These are phyloP conservation scores for Saccharomyces hybrid DNA, from an alignment of 1,139 yeast genomes.

Conservation along the genomic window DNA sequence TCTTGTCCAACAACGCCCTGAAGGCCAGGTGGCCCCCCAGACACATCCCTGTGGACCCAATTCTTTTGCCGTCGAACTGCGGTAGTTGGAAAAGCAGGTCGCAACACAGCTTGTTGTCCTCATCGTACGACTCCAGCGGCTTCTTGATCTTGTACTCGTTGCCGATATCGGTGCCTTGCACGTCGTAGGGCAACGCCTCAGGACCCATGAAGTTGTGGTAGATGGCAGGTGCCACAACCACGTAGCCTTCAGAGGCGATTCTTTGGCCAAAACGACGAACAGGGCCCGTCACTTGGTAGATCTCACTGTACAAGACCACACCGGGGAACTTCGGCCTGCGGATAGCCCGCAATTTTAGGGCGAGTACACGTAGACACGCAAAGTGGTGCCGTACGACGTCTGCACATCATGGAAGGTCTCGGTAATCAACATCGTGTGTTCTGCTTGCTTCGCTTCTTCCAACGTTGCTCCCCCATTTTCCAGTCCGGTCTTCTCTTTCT, in stretches of 20 bases:
- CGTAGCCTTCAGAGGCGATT: constrained; percentile 73
- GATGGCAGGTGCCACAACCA: constrained; percentile 70
- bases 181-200: constrained; percentile 63
- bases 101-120: constrained; percentile 57
- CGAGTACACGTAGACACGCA: constrained; percentile 59
- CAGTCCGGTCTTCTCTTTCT: not conserved
- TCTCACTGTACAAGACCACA: constrained; percentile 70
- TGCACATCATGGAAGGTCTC: constrained; percentile 58
- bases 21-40: constrained; percentile 79
- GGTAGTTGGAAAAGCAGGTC: constrained; percentile 51
- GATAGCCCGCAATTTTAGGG: constrained; percentile 67
- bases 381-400: constrained; percentile 59
- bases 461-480: not conserved
- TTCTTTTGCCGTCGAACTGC: constrained; percentile 57
- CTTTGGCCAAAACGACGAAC: constrained; percentile 70
- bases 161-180: constrained; percentile 68
- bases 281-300: constrained; percentile 70
- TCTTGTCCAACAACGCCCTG: constrained; percentile 59
- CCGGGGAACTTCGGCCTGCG: constrained; percentile 73
- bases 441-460: not conserved
- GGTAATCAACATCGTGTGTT: constrained; percentile 50
- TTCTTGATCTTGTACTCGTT: constrained; percentile 60
- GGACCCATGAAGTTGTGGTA: constrained; percentile 66
- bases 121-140: constrained; percentile 67
- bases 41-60: constrained; percentile 85